These are phyloP conservation scores for Aspergillus fijiensis DNA, from an alignment of 2,329 filamentous ascomycete genomes.

Conservation along the genomic window DNA sequence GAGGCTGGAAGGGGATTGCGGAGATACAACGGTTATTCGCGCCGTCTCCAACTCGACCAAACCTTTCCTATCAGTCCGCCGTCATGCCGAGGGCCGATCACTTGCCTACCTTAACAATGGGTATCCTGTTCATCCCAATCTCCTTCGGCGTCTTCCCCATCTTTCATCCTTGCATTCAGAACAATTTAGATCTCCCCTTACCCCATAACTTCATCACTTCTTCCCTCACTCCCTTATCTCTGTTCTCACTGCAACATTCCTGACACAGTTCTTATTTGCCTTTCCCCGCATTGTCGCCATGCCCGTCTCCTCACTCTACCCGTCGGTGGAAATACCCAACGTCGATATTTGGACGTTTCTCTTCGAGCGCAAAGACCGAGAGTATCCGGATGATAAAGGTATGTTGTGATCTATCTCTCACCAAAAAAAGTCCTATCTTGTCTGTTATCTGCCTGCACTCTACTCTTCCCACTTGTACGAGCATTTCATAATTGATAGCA, in stretches of 20 bases:
- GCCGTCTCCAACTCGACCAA: not conserved
- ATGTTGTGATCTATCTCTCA: conserved; percentile 19
- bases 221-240: not conserved
- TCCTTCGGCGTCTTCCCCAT: not conserved
- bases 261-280: not conserved
- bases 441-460: no score
- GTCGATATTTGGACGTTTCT: conserved; percentile 76
- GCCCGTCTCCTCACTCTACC: conserved; percentile 68
- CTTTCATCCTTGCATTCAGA: not conserved
- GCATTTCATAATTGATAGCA: not conserved
- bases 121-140: not conserved
- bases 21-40: not conserved
- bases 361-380: conserved; percentile 66
- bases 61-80: conserved; percentile 1
- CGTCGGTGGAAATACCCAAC: conserved; percentile 67
- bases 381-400: conserved; percentile 74
- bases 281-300: conserved; percentile 49
- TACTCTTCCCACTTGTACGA: not conserved
- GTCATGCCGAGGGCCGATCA: conserved; percentile 9
- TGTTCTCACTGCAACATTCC: not conserved
- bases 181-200: no score
- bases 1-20: not conserved
- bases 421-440: no score
- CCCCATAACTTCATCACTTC: not conserved
- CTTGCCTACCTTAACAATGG: not conserved